Evolutionary conservation across 2,329 filamentous ascomycete genomes (phyloP), one percentile per base, ranked within the genome.

Genomic region (Penicillium sp.): DNA sequence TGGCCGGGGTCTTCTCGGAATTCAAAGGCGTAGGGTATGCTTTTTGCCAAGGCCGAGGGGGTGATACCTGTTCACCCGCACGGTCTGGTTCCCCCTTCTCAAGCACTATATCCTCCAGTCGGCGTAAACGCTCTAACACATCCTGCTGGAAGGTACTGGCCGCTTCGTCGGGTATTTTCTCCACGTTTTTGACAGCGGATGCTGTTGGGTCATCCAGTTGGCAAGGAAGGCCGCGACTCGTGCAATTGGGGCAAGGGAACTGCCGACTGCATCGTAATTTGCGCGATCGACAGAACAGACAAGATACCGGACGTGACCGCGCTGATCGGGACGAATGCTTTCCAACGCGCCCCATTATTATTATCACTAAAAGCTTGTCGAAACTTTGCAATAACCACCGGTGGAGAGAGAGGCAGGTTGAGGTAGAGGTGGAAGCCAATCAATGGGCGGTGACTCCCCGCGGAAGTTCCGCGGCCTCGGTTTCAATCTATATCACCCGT

Each of bases 241-340:
- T 69, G 60, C 81, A 84, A 57, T 79, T 77, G 10, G 76, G 75
- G 61, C 80, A 84, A 2, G 81, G 81, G 16, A 77, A 73, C 54
- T 77, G 75, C 16, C 80, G 77, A 62, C 80, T 79, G 67, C 81
- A 83, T 68, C 80, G 81, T 49, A 83, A 77, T 77, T 82, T 74
- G 55, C 71, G 67, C 55, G 64, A 58, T 19, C 72, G 66, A 55
- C 72, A 75, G 37, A 71, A 73, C 13, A 68, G 64, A 51, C 73
- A 75, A 1, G 72, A 74, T 5, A 75, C 68, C 1, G 72, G 73
- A 1, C 64, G 57, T 16, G 63, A 64, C 1, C 66, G 66, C 19
- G 59, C 53, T 14, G 48, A 21, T 33, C 27, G 48, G 5, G 39
- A 14, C 14, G 33, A 50, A 26, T 53, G 24, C 29, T 60, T 65